Evolutionary conservation across 2,329 filamentous ascomycete genomes (phyloP).

Genomic region (Xylaria sp.): DNA sequence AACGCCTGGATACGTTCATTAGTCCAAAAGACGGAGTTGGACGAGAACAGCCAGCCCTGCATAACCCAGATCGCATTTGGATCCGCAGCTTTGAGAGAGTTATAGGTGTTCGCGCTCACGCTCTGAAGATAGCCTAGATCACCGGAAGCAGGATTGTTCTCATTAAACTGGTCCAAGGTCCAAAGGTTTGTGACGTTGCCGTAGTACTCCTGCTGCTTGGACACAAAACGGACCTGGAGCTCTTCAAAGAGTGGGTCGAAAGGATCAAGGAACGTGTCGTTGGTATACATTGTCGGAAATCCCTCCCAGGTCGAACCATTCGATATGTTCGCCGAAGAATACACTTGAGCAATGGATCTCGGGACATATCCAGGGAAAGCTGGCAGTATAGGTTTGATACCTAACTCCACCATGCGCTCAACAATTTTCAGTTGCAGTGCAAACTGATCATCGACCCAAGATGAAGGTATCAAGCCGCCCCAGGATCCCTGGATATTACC

Average conservation of each 20-base stretch:
- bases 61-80: slow-evolving; percentile 29
- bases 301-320: slow-evolving; percentile 28
- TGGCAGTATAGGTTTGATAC: slow-evolving; percentile 30
- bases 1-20: slow-evolving; percentile 28
- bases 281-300: slow-evolving; percentile 23
- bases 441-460: slow-evolving; percentile 29
- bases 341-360: slow-evolving; percentile 21
- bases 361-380: slow-evolving; percentile 28
- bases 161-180: slow-evolving; percentile 32
- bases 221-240: slow-evolving; percentile 26
- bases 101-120: slow-evolving; percentile 29
- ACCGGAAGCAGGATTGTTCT: slow-evolving; percentile 29
- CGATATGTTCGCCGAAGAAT: slow-evolving; percentile 26
- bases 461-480: slow-evolving; percentile 22
- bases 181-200: slow-evolving; percentile 29
- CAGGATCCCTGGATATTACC: slow-evolving; percentile 32
- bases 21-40: slow-evolving; percentile 29
- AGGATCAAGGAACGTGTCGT: slow-evolving; percentile 30
- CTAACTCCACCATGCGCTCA: slow-evolving; percentile 29
- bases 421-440: slow-evolving; percentile 28
- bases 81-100: slow-evolving; percentile 28
- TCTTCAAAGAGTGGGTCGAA: slow-evolving; percentile 29
- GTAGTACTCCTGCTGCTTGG: slow-evolving; percentile 28
- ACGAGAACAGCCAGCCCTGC: slow-evolving; percentile 30
- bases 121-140: slow-evolving; percentile 28